Conservation (phyloP, 1,284 basidiomycete genomes). For the Taiwanofungus camphoratus region DNA sequence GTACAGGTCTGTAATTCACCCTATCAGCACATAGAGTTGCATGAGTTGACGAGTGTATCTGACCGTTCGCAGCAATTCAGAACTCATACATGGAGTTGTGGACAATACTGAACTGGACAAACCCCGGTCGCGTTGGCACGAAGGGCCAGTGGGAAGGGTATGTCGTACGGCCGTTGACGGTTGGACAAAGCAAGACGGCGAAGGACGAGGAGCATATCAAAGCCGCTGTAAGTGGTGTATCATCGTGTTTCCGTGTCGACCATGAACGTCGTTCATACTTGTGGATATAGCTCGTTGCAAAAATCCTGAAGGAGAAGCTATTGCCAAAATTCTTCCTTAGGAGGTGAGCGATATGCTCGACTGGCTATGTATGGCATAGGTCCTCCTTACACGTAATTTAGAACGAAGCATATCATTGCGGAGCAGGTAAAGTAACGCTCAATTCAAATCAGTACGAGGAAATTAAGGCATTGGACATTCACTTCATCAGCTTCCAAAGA, state of each 20-base stretch:
- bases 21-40: too few relatives aligned
- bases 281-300: constrained; percentile 47
- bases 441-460: too few relatives aligned
- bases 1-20: constrained; percentile 29
- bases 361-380: not conserved
- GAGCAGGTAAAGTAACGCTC: constrained; percentile 62
- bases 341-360: constrained; percentile 39
- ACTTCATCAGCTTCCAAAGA: constrained; percentile 60
- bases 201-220: constrained; percentile 56
- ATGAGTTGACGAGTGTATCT: not conserved
- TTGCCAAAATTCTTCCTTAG: constrained; percentile 75
- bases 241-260: too few relatives aligned
- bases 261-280: too few relatives aligned
- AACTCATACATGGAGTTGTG: constrained; percentile 82
- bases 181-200: constrained; percentile 63
- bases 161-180: constrained; percentile 59
- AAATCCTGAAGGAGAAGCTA: constrained; percentile 56
- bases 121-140: constrained; percentile 63
- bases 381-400: constrained; percentile 24
- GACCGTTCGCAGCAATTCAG: constrained; percentile 72
- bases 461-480: too few relatives aligned
- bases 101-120: constrained; percentile 80
- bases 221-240: constrained; percentile 40
- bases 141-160: constrained; percentile 63
- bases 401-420: constrained; percentile 79